Evolutionary conservation across 768 basidiomycete species (phyloP), one percentile per base, ranked within the genome.

Genomic region (Coprinopsis sp.): DNA sequence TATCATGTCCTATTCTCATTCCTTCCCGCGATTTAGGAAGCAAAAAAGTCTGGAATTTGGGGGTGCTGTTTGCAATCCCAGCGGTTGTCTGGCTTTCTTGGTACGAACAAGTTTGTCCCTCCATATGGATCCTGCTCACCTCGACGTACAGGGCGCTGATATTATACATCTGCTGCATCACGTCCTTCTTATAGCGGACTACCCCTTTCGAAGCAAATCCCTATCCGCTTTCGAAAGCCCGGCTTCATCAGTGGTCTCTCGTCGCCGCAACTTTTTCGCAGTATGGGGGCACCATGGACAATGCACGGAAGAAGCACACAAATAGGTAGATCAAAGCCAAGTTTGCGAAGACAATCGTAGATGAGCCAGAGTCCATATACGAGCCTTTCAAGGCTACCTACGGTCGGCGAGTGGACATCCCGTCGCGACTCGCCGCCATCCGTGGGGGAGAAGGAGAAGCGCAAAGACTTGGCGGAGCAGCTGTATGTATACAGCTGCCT

Each of bases 11-110:
- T n/a, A n/a, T n/a, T n/a, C n/a, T n/a, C n/a, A n/a, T n/a, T n/a
- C n/a, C n/a, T n/a, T n/a, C n/a, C n/a, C n/a, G n/a, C n/a, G 31
- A 22, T 31, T 10, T 44, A 81, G 77, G 82, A 84, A 54, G 74
- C 80, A 2, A 71, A 75, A 36, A 60, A 59, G 64, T 58, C 54
- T 70, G 84, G 84, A 85, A 84, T 50, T 74, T 81, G 6, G 82
- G 81, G 80, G 74, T 84, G 1, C 49, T 84, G 11, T 66, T 84
- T 19, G 76, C 81, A 0, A 70, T 80, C 65, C 82, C 82, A 0
- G 74, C 71, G n/a, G n/a, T n/a, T 0, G 52, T 79, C 12, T 84
- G 79, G 78, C 70, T 83, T 24, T 68, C 77, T 2, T 84, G 81
- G 80, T 78, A 44, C 22, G n/a, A n/a, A n/a, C n/a, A n/a, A n/a